A percentile compares a stretch with the other conserved stretches of the same genome.
Conservation (phyloP, 1,139 yeast species). For the Blastobotrys serpentis region DNA sequence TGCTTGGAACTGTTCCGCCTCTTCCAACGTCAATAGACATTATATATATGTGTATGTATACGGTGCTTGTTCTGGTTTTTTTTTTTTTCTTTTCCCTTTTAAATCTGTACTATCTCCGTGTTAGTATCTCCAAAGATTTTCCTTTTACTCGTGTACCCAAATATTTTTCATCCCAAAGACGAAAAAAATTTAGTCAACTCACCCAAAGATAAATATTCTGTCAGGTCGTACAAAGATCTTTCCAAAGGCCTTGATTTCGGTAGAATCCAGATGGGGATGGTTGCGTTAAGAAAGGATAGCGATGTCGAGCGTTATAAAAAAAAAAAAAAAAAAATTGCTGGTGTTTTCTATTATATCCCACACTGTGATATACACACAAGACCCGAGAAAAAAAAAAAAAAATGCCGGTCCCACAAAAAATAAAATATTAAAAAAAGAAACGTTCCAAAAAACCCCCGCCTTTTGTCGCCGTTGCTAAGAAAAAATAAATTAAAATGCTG, state of each 20-base stretch:
- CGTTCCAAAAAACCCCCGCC: background rate
- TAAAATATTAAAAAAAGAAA: background rate
- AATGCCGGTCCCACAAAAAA: background rate
- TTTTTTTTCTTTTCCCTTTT: background rate
- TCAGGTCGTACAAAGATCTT: too few species aligned
- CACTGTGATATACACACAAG: background rate
- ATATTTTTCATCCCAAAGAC: too few species aligned
- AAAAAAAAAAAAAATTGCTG: slow-evolving; percentile 3
- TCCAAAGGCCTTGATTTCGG: too few species aligned
- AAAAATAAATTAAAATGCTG: slow-evolving; percentile 4
- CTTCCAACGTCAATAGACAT: slow-evolving; percentile 19
- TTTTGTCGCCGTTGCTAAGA: background rate
- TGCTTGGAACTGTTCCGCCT: slow-evolving; percentile 11
- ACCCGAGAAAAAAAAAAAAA: slow-evolving; percentile 1
- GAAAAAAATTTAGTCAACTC: too few species aligned
- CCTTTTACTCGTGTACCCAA: background rate
- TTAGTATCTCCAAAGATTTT: too few species aligned
- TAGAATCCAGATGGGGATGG: slow-evolving; percentile 3
- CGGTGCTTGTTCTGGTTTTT: background rate
- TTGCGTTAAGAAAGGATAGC: background rate
- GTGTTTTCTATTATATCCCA: slow-evolving; percentile 3
- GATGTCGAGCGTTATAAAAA: background rate
- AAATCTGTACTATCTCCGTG: background rate
- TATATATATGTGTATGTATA: too few species aligned
- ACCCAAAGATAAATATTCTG: too few species aligned